Conservation (phyloP, 768 basidiomycete species). For the Pisolithus sp. region DNA sequence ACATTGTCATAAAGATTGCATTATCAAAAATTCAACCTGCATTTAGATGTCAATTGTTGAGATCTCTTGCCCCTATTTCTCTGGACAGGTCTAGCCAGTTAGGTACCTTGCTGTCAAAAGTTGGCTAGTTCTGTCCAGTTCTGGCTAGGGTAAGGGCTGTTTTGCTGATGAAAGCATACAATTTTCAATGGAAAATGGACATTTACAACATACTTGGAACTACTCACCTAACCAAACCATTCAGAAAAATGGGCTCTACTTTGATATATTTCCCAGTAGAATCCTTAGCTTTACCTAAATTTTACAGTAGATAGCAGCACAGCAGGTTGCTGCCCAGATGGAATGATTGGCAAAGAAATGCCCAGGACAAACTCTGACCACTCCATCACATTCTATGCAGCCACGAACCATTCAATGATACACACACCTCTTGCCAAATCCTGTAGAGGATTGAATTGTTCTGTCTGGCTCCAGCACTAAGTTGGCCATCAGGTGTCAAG, state of each 20-base stretch:
- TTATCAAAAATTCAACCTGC: too few relatives aligned
- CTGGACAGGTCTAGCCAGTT: too few relatives aligned
- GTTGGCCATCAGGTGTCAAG: neutral
- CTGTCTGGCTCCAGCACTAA: neutral
- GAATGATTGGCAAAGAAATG: neutral
- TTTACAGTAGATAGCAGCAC: neutral
- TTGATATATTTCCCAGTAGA: neutral
- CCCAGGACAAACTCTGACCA: neutral
- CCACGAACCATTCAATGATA: too few relatives aligned
- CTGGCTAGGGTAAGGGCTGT: too few relatives aligned
- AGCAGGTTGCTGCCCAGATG: neutral
- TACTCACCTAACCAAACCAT: neutral
- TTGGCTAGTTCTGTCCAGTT: too few relatives aligned
- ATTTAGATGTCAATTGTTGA: too few relatives aligned
- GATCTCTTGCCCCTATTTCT: too few relatives aligned
- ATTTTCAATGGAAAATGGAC: too few relatives aligned
- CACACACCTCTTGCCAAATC: constrained; percentile 1
- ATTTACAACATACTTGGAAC: too few relatives aligned
- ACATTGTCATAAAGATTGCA: too few relatives aligned
- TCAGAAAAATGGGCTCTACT: neutral
- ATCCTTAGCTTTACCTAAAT: neutral
- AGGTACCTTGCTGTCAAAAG: too few relatives aligned
- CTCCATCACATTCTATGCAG: neutral
- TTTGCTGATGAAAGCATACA: too few relatives aligned
- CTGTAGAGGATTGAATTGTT: neutral